Conservation (phyloP, 805 yeast species). For the Kuraishia piskuri region DNA sequence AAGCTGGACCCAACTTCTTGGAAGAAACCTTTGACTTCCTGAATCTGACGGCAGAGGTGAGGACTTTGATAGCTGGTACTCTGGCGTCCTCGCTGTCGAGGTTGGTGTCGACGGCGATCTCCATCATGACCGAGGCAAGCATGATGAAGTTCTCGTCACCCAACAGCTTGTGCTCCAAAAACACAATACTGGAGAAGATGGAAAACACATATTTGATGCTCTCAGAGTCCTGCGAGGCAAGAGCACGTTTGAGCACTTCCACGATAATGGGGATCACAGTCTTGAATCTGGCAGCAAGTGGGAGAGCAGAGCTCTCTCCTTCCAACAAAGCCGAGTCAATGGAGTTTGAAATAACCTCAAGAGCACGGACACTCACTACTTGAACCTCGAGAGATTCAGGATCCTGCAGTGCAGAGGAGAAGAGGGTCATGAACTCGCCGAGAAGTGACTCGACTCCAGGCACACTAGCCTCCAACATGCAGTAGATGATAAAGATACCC, state of each 20-base stretch:
- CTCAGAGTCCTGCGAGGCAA: constrained; percentile 62
- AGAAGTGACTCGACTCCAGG: constrained; percentile 49
- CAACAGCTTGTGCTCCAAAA: constrained; percentile 68
- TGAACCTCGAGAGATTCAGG: constrained; percentile 64
- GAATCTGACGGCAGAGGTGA: constrained; percentile 69
- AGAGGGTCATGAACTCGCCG: constrained; percentile 62
- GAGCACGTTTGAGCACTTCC: constrained; percentile 66
- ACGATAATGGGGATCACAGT: constrained; percentile 73
- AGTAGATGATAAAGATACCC: constrained; percentile 69
- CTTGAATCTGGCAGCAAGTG: constrained; percentile 45
- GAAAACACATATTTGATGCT: constrained; percentile 71
- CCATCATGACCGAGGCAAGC: constrained; percentile 65
- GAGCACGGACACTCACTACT: constrained; percentile 73
- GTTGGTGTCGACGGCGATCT: constrained; percentile 57
- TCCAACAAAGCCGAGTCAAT: constrained; percentile 40
- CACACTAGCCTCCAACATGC: constrained; percentile 67
- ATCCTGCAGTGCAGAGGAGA: constrained; percentile 56
- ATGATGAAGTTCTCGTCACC: constrained; percentile 60
- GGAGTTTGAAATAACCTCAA: constrained; percentile 60
- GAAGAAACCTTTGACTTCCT: constrained; percentile 75
- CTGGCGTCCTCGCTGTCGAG: constrained; percentile 71
- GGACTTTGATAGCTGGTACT: constrained; percentile 74
- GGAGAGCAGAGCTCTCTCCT: constrained; percentile 34
- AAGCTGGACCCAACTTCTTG: constrained; percentile 75
- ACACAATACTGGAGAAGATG: constrained; percentile 71